Conservation (phyloP, 2,329 filamentous ascomycete species). For the Fusarium hainanense region DNA sequence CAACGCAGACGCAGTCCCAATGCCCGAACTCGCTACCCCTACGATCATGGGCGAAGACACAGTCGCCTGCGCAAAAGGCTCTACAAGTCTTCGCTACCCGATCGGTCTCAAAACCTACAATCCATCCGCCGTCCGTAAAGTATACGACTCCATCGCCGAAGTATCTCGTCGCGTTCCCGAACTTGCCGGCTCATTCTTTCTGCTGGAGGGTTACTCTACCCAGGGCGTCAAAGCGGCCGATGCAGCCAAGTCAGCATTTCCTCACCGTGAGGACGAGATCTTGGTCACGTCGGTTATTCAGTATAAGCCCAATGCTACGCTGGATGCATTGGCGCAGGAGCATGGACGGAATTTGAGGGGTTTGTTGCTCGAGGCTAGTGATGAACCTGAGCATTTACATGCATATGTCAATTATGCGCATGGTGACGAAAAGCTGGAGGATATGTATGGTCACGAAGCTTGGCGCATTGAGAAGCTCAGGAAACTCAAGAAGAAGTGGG, state of each 20-base stretch:
- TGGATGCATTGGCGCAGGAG: conserved; percentile 14
- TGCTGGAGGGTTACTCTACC: conserved; percentile 64
- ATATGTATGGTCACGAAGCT: conserved; percentile 23
- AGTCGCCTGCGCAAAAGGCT: conserved; percentile 55
- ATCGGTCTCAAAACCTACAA: conserved; percentile 56
- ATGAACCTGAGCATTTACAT: conserved; percentile 12
- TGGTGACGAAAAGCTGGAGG: conserved; percentile 16
- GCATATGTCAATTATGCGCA: conserved; percentile 39
- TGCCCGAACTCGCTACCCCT: conserved; percentile 52
- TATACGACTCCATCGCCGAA: conserved; percentile 49
- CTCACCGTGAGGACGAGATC: conserved; percentile 29
- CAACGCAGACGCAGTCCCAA: conserved; percentile 49
- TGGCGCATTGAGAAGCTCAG: conserved; percentile 58
- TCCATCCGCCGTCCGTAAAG: conserved; percentile 36
- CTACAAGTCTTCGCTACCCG: conserved; percentile 55
- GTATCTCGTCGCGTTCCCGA: conserved; percentile 26
- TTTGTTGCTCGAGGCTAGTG: conserved; percentile 13
- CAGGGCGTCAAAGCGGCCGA: conserved; percentile 20
- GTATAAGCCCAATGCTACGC: conserved; percentile 26
- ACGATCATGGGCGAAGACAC: conserved; percentile 48
- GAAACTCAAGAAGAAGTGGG: conserved; percentile 59
- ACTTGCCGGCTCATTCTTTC: conserved; percentile 53
- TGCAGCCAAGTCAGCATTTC: conserved; percentile 16
- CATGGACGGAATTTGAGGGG: conserved; percentile 21
- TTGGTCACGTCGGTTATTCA: conserved; percentile 15